A percentile compares a stretch with the other conserved stretches of the same genome.
Conservation (phyloP, 2,329 filamentous ascomycete species). For the Cladophialophora yegresii region DNA sequence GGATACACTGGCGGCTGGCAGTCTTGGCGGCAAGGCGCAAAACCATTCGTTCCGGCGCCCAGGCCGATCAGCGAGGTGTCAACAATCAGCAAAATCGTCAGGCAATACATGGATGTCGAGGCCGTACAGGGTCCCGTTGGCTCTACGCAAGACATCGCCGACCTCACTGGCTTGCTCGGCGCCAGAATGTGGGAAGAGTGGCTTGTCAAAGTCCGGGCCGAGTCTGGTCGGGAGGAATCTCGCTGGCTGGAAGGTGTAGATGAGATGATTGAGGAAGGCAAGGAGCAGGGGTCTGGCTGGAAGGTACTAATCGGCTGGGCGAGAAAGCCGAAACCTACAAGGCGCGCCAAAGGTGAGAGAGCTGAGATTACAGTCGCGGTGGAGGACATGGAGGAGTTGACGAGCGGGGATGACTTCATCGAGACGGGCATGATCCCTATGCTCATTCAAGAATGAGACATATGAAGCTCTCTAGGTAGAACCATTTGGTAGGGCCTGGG, state of each 20-base stretch:
- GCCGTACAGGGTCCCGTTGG: conserved; percentile 60
- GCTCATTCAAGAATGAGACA: conserved; percentile 28
- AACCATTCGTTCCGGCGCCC: conserved; percentile 37
- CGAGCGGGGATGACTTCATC: conserved; percentile 17
- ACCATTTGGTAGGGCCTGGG: background rate
- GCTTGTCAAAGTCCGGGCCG: conserved; percentile 83
- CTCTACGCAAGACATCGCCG: conserved; percentile 70
- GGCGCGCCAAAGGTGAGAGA: conserved; percentile 14
- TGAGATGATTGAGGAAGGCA: conserved; percentile 61
- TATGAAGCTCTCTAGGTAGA: background rate
- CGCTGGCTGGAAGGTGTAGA: conserved; percentile 56
- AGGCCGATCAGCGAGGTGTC: conserved; percentile 36
- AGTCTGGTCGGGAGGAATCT: conserved; percentile 65
- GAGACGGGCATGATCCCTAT: conserved; percentile 32
- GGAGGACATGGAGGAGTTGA: conserved; percentile 26
- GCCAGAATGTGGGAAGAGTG: conserved; percentile 96
- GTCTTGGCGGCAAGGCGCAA: conserved; percentile 41
- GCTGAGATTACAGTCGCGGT: conserved; percentile 31
- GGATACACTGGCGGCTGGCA: conserved; percentile 47
- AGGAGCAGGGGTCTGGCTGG: conserved; percentile 60
- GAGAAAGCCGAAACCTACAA: conserved; percentile 50
- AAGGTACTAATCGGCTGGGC: conserved; percentile 63
- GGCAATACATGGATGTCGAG: conserved; percentile 54
- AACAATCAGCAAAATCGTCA: conserved; percentile 35
- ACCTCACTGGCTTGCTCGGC: conserved; percentile 77